Conservation (phyloP, 2,329 filamentous ascomycete genomes). For the Claviceps maximensis region DNA sequence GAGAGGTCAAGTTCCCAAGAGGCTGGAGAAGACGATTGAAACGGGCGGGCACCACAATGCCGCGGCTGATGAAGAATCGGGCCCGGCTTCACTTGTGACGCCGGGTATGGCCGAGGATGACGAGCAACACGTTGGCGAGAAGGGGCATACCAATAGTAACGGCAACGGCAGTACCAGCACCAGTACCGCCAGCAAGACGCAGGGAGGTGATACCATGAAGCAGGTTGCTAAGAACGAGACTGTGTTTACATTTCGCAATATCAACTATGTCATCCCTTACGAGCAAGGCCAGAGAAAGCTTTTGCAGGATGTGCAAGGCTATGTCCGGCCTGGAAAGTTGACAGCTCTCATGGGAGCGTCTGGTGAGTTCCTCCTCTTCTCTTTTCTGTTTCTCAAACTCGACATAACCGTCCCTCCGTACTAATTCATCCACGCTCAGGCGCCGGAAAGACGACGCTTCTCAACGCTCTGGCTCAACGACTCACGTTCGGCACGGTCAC, state of each 20-base stretch:
- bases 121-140: conserved; percentile 5
- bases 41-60: conserved; percentile 31
- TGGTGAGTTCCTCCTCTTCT: conserved; percentile 14
- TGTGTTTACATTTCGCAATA: conserved; percentile 38
- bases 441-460: conserved; percentile 58
- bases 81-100: conserved; percentile 29
- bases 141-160: conserved; percentile 5
- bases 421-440: conserved; percentile 11
- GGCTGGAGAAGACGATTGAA: conserved; percentile 43
- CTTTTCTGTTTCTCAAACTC: background rate
- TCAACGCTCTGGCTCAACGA: conserved; percentile 62
- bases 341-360: conserved; percentile 63
- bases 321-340: conserved; percentile 68
- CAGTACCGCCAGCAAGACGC: background rate
- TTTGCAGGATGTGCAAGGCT: conserved; percentile 67
- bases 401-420: background rate
- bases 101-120: conserved; percentile 42
- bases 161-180: background rate
- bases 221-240: conserved; percentile 49
- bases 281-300: conserved; percentile 56
- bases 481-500: conserved; percentile 64
- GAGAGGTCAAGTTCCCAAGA: conserved; percentile 47
- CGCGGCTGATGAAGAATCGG: conserved; percentile 36
- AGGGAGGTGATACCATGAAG: conserved; percentile 18
- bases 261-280: conserved; percentile 35